Conservation (phyloP, 805 yeast species). For the Metschnikowia amazonensis region DNA sequence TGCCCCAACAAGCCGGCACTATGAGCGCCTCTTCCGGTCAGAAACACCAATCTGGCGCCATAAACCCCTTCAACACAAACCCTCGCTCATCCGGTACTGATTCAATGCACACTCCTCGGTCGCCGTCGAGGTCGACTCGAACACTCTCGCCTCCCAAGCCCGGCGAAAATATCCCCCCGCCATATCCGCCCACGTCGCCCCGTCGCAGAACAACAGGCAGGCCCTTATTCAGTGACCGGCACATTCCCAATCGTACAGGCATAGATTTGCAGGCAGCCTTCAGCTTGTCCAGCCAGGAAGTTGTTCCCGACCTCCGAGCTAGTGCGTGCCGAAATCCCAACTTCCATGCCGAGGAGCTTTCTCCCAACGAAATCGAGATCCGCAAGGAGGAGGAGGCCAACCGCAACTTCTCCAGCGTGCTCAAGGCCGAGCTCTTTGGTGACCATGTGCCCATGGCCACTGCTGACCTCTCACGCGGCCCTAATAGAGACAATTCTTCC, state of each 20-base stretch:
- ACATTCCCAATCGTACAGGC: constrained; percentile 83
- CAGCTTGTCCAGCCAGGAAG: constrained; percentile 47
- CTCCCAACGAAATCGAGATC: constrained; percentile 60
- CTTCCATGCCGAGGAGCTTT: constrained; percentile 14
- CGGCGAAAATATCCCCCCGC: constrained; percentile 21
- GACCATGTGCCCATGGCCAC: constrained; percentile 64
- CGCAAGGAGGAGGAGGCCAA: constrained; percentile 79
- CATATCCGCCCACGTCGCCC: constrained; percentile 37
- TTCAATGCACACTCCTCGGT: constrained; percentile 32
- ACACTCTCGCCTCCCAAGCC: constrained; percentile 36
- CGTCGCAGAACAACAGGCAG: constrained; percentile 46
- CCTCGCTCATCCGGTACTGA: background rate
- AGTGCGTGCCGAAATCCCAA: constrained; percentile 10
- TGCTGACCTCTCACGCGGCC: constrained; percentile 26
- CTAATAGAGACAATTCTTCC: constrained; percentile 1
- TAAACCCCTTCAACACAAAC: constrained; percentile 5
- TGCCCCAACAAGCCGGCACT: background rate
- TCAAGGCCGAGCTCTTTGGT: constrained; percentile 89
- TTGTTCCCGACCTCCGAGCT: constrained; percentile 33
- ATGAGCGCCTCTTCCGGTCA: constrained; percentile 4
- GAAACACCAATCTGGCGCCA: constrained; percentile 3
- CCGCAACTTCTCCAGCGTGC: constrained; percentile 77
- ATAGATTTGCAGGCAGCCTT: constrained; percentile 85
- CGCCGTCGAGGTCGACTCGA: constrained; percentile 42
- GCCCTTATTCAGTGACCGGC: constrained; percentile 72